A percentile compares a stretch with the other conserved stretches of the same genome.
These are phyloP conservation scores for Aegilops umbellulata DNA, from an alignment of 176 grass and related monocot genomes.

Conservation along the genomic window DNA sequence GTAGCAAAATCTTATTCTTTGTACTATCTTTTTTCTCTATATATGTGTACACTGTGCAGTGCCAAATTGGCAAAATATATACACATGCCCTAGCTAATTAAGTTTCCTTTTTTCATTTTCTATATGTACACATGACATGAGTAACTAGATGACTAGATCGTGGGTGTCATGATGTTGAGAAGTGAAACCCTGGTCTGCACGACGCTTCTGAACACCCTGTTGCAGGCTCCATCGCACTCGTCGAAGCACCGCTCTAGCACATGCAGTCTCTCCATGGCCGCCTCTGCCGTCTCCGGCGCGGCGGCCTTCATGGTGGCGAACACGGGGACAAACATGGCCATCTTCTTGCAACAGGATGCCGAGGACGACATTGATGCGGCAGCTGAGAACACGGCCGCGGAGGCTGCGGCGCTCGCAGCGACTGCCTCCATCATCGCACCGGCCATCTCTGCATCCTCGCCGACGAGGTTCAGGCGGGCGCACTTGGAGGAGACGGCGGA, in stretches of 20 bases:
- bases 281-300: background rate
- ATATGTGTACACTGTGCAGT: background rate
- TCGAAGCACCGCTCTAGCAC: conserved; percentile 23
- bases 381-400: conserved; percentile 18
- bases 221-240: conserved; percentile 27
- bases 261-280: conserved; percentile 1
- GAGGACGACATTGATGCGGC: background rate
- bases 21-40: background rate
- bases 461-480: background rate
- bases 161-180: conserved; percentile 57
- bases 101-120: background rate
- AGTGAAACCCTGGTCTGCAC: conserved; percentile 41
- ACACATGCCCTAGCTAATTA: background rate
- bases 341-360: background rate
- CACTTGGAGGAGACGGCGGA: background rate
- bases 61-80: too few species aligned
- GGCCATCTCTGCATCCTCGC: conserved; percentile 29
- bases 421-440: conserved; percentile 27
- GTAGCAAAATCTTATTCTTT: background rate
- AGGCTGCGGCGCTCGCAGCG: background rate
- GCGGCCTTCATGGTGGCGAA: conserved; percentile 19
- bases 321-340: background rate
- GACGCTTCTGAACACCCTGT: conserved; percentile 42
- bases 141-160: background rate
- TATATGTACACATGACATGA: background rate